Base-by-base conservation (phyloP, 1,284 basidiomycete species). In the Ceratobasidium sp. region DNA sequence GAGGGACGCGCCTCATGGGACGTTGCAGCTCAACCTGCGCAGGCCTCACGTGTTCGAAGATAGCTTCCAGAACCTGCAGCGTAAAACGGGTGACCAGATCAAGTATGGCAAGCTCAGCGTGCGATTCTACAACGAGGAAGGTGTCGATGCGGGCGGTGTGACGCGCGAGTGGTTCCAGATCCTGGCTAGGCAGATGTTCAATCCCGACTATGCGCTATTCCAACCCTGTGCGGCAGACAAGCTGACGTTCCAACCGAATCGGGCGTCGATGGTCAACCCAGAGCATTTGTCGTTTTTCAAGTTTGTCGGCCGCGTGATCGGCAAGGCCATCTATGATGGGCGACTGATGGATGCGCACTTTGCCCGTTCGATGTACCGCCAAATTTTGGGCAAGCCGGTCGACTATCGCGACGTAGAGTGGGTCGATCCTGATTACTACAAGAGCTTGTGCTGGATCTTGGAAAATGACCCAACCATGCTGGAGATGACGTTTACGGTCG, bases 111-210 rank as follows among this genome's bases (percentile, higher is more conserved):
- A 99, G 82, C 89, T 99, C 74, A 98, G 92, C 79, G 92, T 99
- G 76, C 91, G 96, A 74, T 99, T 99, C 84, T 95, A 95, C 79
- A 92, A 96, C 75, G 98, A 99, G 79, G 98, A 99, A 79, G 98
- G 98, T 76, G 94, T 99, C 58, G 98, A 99, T 80, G 98, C 98
- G 0, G 98, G 98, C 30, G 98, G 98, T 78, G 95, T 99, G 50
- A 98, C 98, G 1, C 88, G 97, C 76, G 97, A 98, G 83, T 98
- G 97, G 97, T 98, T 97, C 89, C 94, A 96, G 78, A 97, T 98
- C 70, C 88, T 99, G 23, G 96, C 97, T 0, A 88, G 96, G 70
- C 96, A 98, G 81, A 99, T 99, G 93, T 98, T 99, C 83, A 96
- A 99, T 80, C 96, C 98, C n/a, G 95, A 98, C 83, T 98, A 99